Conservation (phyloP, 192 early-diverging fungal species). For the Glomus cerebriforme region DNA sequence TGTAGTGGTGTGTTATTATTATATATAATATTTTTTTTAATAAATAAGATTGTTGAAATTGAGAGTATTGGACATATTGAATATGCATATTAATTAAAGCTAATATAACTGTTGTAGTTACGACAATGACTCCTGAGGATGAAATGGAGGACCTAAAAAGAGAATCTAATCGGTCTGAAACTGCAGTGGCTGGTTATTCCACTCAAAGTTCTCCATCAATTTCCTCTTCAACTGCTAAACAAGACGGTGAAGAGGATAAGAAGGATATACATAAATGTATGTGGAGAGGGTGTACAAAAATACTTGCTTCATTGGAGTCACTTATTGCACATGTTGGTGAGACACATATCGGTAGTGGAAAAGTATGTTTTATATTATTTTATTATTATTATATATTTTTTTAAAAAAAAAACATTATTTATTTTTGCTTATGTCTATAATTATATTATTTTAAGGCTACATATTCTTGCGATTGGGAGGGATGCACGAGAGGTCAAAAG, state of each 20-base stretch:
- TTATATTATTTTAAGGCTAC: too few species aligned
- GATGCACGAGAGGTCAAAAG: slow-evolving; percentile 46
- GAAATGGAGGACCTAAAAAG: slow-evolving; percentile 4
- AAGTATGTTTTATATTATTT: slow-evolving; percentile 38
- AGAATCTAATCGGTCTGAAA: slow-evolving; percentile 4
- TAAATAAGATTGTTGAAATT: not conserved
- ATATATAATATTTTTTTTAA: not conserved
- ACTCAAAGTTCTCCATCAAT: not conserved
- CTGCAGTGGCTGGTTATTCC: not conserved
- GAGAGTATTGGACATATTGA: not conserved
- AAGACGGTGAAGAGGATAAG: slow-evolving; percentile 22
- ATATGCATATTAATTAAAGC: not conserved
- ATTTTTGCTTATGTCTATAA: too few species aligned
- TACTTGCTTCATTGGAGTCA: slow-evolving; percentile 45
- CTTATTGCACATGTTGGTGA: slow-evolving; percentile 58
- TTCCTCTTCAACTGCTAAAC: not conserved
- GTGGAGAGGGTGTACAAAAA: slow-evolving; percentile 54
- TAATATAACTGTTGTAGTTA: not conserved
- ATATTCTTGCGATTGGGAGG: slow-evolving; percentile 53
- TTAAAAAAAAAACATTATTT: too few species aligned
- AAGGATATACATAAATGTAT: slow-evolving; percentile 46
- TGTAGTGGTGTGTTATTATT: slow-evolving; percentile 1
- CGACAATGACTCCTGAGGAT: not conserved
- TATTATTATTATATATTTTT: not conserved
- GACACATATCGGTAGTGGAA: slow-evolving; percentile 60